phyloP scores from a whole-genome alignment of 2,329 filamentous ascomycete species.

The Fusarium austroafricanum region DNA sequence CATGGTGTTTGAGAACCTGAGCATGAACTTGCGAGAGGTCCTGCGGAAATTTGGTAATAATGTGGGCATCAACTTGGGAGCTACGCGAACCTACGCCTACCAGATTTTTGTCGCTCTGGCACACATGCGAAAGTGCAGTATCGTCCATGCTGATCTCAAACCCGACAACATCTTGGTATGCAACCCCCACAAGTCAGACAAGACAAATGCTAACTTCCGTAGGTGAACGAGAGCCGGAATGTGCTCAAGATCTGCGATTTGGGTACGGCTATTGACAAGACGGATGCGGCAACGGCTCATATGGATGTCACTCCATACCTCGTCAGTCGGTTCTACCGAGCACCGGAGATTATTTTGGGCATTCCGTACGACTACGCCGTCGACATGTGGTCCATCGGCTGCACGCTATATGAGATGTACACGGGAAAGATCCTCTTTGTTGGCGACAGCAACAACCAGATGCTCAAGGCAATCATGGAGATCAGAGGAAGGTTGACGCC shows the following conservation, averaged over 20 bases:
- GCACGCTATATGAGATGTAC: conserved; percentile 95
- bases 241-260: conserved; percentile 95
- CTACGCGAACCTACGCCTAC: conserved; percentile 88
- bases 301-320: conserved; percentile 95
- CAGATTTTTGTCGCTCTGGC: conserved; percentile 93
- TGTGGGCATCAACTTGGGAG: conserved; percentile 88
- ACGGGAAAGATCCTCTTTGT: conserved; percentile 98
- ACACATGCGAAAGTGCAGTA: conserved; percentile 90
- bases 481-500: conserved; percentile 91
- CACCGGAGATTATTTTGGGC: conserved; percentile 96
- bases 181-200: neutral
- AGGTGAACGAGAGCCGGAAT: conserved; percentile 84
- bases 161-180: conserved; percentile 93
- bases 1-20: conserved; percentile 95
- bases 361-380: conserved; percentile 94
- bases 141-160: conserved; percentile 96
- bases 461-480: conserved; percentile 97
- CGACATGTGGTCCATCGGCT: conserved; percentile 98
- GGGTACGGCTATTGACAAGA: conserved; percentile 92
- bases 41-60: conserved; percentile 96
- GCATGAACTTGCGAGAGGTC: conserved; percentile 92
- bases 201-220: conserved; percentile 23
- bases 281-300: conserved; percentile 76
- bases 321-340: conserved; percentile 96
- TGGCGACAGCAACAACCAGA: conserved; percentile 96